Percentiles rank a stretch among this genome's conserved stretches.
Conservation (phyloP, 1,284 basidiomycete genomes). For the Cryptococcus sp. region DNA sequence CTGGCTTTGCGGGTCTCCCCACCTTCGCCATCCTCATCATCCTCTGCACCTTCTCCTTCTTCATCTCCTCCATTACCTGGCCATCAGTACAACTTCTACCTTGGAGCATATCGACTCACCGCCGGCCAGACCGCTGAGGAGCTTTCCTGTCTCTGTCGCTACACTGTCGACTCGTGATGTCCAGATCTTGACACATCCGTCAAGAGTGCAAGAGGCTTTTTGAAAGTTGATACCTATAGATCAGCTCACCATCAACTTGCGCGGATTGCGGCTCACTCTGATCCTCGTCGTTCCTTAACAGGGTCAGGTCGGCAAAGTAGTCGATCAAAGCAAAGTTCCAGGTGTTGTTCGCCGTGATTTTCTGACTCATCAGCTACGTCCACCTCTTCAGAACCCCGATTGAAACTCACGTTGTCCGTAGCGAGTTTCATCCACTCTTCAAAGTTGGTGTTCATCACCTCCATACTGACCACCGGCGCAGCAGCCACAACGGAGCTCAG, state of each 20-base stretch:
- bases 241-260: not conserved
- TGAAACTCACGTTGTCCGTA: conserved; percentile 82
- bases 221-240: conserved; percentile 84
- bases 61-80: conserved; percentile 24
- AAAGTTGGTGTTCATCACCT: conserved; percentile 81
- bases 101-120: conserved; percentile 12
- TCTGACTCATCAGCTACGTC: conserved; percentile 53
- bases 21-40: conserved; percentile 50
- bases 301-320: conserved; percentile 98
- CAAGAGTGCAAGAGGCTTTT: conserved; percentile 93
- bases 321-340: conserved; percentile 99
- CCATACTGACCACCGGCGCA: conserved; percentile 47
- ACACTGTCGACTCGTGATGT: conserved; percentile 96
- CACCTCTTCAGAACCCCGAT: not conserved
- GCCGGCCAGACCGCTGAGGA: conserved; percentile 81
- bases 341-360: conserved; percentile 97
- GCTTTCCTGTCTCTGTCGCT: conserved; percentile 92
- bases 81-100: not conserved
- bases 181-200: conserved; percentile 99
- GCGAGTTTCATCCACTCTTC: conserved; percentile 99
- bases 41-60: conserved; percentile 53
- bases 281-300: conserved; percentile 89
- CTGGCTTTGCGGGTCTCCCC: conserved; percentile 38
- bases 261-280: too few relatives aligned
- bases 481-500: conserved; percentile 32